Evolutionary conservation across 768 basidiomycete genomes (phyloP), one percentile per base, ranked within the genome.

Genomic region (Rubroboletus satanas): DNA sequence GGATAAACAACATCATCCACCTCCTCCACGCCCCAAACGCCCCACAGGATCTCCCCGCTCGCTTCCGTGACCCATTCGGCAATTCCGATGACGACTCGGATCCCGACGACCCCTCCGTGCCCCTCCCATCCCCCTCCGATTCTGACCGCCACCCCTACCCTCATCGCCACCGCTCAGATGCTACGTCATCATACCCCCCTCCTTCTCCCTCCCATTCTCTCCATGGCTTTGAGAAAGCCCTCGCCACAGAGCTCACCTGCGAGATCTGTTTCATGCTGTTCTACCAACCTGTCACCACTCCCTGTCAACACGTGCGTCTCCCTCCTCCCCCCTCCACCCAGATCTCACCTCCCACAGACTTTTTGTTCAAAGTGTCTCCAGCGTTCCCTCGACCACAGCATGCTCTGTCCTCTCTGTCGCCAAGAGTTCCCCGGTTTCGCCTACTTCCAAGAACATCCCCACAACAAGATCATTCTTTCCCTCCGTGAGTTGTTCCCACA

Each of bases 341-440:
- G 31, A 32, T 44, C 58, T 59, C 54, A 66, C 48, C 32, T 52
- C 42, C 36, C 21, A 46, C 63, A 95, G 91, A 93, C 94, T 0
- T 98, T 94, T 73, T 98, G 96, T 67, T 75, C 83, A 8, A 84
- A 82, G 63, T 98, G 96, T 72, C 81, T 98, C 29, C 88, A 92
- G 55, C 85, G 96, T 36, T 87, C 93, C 4, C 80, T 96, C 57
- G 96, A 98, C 71, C 93, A 98, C 71, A 85, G 80, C 57, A 67
- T 75, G 38, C 71, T 81, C 10, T 98, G 96, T 70, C 96, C 96
- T 3, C 74, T 97, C 15, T 98, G 96, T 72, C 83, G 96, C 46
- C 77, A 87, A 56, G 76, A 79, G 39, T 77, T 97, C 18, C 93
- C 94, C 0, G 78, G 79, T 6, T 87, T 84, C 63, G 73, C 83